Conservation (phyloP, 352 stramenopile genomes). For the Pythium phragmiticola region DNA sequence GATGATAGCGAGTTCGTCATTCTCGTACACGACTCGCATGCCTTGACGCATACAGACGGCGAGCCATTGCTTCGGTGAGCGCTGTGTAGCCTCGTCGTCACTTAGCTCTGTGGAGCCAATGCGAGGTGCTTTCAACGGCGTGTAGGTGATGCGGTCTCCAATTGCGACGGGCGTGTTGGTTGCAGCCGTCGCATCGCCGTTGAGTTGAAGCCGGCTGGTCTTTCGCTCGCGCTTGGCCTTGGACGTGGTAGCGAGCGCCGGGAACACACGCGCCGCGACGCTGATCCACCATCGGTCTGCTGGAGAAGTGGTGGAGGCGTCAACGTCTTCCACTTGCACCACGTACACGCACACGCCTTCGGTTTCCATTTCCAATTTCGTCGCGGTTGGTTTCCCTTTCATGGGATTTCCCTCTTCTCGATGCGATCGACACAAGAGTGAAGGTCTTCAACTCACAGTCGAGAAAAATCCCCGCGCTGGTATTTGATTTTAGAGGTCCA, state of each 20-base stretch:
- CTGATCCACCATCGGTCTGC: constrained; percentile 37
- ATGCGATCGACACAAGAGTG: constrained; percentile 4
- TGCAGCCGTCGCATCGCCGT: constrained; percentile 34
- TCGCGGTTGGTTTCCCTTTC: constrained; percentile 5
- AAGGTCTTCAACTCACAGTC: constrained; percentile 16
- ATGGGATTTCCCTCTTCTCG: background rate
- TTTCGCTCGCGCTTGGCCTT: constrained; percentile 67
- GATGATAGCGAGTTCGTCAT: constrained; percentile 42
- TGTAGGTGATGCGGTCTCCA: constrained; percentile 38
- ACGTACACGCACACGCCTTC: constrained; percentile 14
- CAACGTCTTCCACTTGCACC: constrained; percentile 13
- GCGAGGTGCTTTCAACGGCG: background rate
- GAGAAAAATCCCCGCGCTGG: constrained; percentile 4
- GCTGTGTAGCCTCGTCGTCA: background rate
- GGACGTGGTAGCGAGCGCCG: constrained; percentile 48
- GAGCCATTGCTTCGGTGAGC: constrained; percentile 30
- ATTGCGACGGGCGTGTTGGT: constrained; percentile 33
- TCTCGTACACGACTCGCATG: constrained; percentile 54
- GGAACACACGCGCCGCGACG: constrained; percentile 50
- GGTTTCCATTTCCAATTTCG: constrained; percentile 12
- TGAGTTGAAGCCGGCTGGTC: constrained; percentile 35
- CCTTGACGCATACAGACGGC: constrained; percentile 46
- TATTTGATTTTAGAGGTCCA: constrained; percentile 12
- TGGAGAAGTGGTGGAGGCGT: background rate
- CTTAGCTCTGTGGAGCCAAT: background rate